Evolutionary conservation across 306 rosid species (phyloP).

Genomic region (Malus asiatica): DNA sequence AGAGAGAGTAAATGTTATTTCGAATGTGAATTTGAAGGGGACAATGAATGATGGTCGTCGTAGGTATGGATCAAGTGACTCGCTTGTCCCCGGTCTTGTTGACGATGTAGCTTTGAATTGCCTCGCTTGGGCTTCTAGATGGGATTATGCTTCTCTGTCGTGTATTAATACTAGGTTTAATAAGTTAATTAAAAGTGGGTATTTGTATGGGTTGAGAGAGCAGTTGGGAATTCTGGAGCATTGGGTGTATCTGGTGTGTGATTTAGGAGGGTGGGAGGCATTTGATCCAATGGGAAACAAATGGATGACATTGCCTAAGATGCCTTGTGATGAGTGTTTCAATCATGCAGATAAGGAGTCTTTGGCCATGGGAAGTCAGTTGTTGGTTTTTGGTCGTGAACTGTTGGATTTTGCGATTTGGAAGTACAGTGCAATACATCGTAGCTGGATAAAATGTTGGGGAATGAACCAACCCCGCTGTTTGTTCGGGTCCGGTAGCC

Average conservation of each 20-base stretch:
- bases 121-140: slow-evolving; percentile 67
- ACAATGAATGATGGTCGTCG: slow-evolving; percentile 53
- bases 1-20: slow-evolving; percentile 29
- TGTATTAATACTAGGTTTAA: slow-evolving; percentile 60
- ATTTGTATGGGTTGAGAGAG: slow-evolving; percentile 61
- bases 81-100: slow-evolving; percentile 72
- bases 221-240: slow-evolving; percentile 55
- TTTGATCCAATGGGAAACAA: slow-evolving; percentile 50
- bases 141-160: slow-evolving; percentile 50
- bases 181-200: slow-evolving; percentile 58
- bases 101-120: slow-evolving; percentile 80
- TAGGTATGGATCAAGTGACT: slow-evolving; percentile 54
- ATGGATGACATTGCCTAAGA: slow-evolving; percentile 81
- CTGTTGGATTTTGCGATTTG: slow-evolving; percentile 79
- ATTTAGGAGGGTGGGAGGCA: slow-evolving; percentile 77
- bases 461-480: slow-evolving; percentile 89
- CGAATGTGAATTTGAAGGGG: slow-evolving; percentile 28
- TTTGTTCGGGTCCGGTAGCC: slow-evolving; percentile 81
- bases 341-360: slow-evolving; percentile 93
- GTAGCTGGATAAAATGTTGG: slow-evolving; percentile 65
- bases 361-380: slow-evolving; percentile 73
- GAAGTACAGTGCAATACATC: slow-evolving; percentile 58
- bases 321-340: slow-evolving; percentile 93
- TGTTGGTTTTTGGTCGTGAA: slow-evolving; percentile 83
- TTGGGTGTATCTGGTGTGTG: slow-evolving; percentile 86